A percentile compares a stretch with the other conserved stretches of the same genome.
These are phyloP conservation scores for Oryza coarctata DNA, from an alignment of 176 grass and related monocot genomes.

Conservation along the genomic window DNA sequence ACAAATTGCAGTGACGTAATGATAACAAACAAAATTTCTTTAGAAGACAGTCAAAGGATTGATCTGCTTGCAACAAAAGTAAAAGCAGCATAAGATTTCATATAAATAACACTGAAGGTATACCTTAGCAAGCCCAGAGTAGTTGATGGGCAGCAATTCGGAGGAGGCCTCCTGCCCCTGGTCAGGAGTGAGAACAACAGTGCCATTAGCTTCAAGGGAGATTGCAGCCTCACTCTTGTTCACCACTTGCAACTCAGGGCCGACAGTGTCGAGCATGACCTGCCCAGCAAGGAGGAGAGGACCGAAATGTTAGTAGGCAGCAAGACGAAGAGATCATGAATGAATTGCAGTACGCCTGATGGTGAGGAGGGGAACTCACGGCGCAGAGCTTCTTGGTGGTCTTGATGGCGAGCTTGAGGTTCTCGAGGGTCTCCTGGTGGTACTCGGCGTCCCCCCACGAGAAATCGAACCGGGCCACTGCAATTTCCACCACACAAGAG, in stretches of 20 bases:
- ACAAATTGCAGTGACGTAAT: not conserved
- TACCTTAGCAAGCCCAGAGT: conserved; percentile 74
- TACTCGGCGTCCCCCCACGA: conserved; percentile 86
- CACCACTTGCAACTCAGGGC: conserved; percentile 86
- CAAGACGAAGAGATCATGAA: not conserved
- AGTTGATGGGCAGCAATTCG: conserved; percentile 87
- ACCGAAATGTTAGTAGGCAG: not conserved
- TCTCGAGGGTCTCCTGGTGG: conserved; percentile 96
- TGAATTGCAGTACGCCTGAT: not conserved
- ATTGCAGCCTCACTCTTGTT: conserved; percentile 76
- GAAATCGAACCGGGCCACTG: conserved; percentile 98
- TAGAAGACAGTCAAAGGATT: not conserved
- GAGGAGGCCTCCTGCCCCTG: conserved; percentile 64
- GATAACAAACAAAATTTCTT: not conserved
- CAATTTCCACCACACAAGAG: not conserved
- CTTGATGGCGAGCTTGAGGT: conserved; percentile 90
- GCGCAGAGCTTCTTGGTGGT: conserved; percentile 94
- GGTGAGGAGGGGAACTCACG: conserved; percentile 36
- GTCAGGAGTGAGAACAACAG: conserved; percentile 78
- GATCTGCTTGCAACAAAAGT: conserved; percentile 10
- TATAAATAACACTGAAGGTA: not conserved
- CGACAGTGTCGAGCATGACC: conserved; percentile 98
- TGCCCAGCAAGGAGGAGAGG: not conserved
- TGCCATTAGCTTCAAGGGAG: conserved; percentile 77
- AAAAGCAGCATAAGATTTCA: conserved; percentile 19